Percentiles rank a stretch among this genome's conserved stretches.
phyloP scores from a whole-genome alignment of 2,329 filamentous ascomycete species.

The Aspergillus cejpii region DNA sequence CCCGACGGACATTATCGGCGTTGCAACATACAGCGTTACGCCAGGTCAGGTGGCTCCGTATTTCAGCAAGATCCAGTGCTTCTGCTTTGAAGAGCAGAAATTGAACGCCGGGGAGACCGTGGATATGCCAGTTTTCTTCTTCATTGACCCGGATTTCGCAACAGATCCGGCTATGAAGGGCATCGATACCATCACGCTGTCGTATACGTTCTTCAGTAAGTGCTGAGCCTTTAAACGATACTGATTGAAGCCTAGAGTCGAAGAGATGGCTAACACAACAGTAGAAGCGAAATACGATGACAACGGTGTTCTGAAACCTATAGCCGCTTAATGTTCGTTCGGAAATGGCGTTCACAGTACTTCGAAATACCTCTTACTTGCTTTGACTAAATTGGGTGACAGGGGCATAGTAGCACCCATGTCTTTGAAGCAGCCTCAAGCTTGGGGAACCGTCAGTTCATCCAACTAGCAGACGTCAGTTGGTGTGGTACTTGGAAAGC shows the following conservation, averaged over 20 bases:
- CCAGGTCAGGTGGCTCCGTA: conserved; percentile 93
- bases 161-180: conserved; percentile 89
- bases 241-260: neutral
- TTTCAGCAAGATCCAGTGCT: conserved; percentile 99
- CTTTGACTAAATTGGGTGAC: too few relatives aligned
- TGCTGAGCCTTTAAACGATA: neutral
- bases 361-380: too few relatives aligned
- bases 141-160: conserved; percentile 90
- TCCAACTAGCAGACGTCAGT: too few relatives aligned
- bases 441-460: too few relatives aligned
- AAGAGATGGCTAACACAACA: conserved; percentile 31
- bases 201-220: conserved; percentile 98
- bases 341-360: neutral
- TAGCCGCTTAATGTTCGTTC: conserved; percentile 31
- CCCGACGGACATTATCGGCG: conserved; percentile 89
- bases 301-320: conserved; percentile 61
- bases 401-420: too few relatives aligned
- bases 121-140: conserved; percentile 99
- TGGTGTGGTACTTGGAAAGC: too few relatives aligned
- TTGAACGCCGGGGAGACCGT: conserved; percentile 93
- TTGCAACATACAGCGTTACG: conserved; percentile 95
- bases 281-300: conserved; percentile 78
- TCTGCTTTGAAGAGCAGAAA: conserved; percentile 96
- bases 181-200: conserved; percentile 90
- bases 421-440: too few relatives aligned